phyloP scores from a whole-genome alignment of 331 rosid genomes.

The Malus hybrid region DNA sequence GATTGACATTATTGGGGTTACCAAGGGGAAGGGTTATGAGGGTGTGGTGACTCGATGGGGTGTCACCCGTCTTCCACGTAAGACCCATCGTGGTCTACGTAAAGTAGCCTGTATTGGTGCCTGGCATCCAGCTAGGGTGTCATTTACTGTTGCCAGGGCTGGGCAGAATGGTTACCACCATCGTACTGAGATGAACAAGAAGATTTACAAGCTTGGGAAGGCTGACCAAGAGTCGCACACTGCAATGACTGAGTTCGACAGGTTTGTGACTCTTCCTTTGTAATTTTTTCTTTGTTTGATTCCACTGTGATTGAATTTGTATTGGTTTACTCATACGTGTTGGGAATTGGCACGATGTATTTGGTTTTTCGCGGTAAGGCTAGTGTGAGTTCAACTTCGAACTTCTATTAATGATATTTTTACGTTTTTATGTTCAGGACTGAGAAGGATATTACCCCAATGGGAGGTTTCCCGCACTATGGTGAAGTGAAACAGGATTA shows the following conservation, averaged over 20 bases:
- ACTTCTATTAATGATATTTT: no score
- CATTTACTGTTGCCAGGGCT: constrained; percentile 38
- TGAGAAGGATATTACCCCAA: constrained; percentile 69
- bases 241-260: constrained; percentile 68
- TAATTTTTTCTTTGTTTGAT: not conserved
- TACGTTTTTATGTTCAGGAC: constrained; percentile 36
- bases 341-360: no score
- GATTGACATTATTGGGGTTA: constrained; percentile 34
- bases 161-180: constrained; percentile 45
- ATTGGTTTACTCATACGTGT: no score
- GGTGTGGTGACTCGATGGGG: constrained; percentile 41
- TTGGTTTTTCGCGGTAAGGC: no score
- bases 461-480: constrained; percentile 81
- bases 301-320: not conserved
- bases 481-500: constrained; percentile 62
- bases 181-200: constrained; percentile 45
- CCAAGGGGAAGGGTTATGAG: constrained; percentile 30
- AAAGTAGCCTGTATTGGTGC: constrained; percentile 44
- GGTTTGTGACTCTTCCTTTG: not conserved
- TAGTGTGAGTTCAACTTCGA: no score
- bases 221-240: constrained; percentile 47
- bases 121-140: constrained; percentile 46
- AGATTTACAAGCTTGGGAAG: constrained; percentile 65
- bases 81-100: constrained; percentile 32
- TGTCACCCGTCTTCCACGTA: constrained; percentile 34